Evolutionary conservation across 2,329 filamentous ascomycete species (phyloP), one percentile per base, ranked within the genome.

Genomic region (Penicillium brasilianum): DNA sequence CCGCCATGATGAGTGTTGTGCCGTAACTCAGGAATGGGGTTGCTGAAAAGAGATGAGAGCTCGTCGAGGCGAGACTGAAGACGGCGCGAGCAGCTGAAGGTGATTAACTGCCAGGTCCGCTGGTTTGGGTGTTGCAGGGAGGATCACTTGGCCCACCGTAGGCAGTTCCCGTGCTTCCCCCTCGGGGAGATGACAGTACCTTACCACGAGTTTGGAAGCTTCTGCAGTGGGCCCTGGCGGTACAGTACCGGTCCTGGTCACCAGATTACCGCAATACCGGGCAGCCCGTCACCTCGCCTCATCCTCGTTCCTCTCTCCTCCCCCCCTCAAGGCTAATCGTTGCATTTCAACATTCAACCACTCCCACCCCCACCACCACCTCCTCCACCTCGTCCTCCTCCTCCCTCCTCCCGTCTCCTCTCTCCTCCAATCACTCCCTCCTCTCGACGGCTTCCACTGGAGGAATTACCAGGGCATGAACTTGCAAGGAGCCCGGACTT

Each of bases 401-500:
- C 46, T 43, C 46, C 41, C 28, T 44, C 36, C n/a, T n/a, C 5
- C 50, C 34, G 50, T 60, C 60, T 39, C 56, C 34, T 30, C 32
- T 36, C 32, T 37, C 48, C 36, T 44, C 22, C 37, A 49, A 44
- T 52, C 51, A 18, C 18, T 51, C 57, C 51, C 55, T 53, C 18
- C 34, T 57, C 46, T 55, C 37, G 46, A 28, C 36, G 51, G 54
- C 39, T 52, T 55, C 57, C 39, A 57, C 54, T 58, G 67, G 70
- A 74, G 70, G 62, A 55, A 78, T 78, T 75, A 68, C 74, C 72
- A 77, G 74, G 75, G 69, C 71, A 78, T 78, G 75, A 76, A 71
- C 69, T 67, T 65, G 61, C 71, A 73, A 69, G 74, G 70, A 73
- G 72, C 73, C 74, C 66, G 73, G 71, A 72, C 66, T 74, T 76